Evolutionary conservation across 768 basidiomycete genomes (phyloP), one percentile per base, ranked within the genome.

Genomic region (Suillus alpinus): DNA sequence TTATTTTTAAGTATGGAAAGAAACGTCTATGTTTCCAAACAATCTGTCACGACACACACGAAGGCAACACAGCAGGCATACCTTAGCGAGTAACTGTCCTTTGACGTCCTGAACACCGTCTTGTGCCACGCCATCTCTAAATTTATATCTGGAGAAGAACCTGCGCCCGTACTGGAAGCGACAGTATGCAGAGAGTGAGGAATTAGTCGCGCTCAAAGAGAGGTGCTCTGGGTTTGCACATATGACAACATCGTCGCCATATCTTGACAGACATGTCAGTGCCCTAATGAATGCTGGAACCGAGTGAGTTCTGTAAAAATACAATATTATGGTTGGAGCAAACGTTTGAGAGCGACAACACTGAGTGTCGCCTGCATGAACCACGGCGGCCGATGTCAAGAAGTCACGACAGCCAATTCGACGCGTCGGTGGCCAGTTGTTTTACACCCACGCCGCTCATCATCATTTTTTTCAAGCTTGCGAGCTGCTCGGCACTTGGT

Each of bases 101-200:
- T 81, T 82, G 46, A 88, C 79, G 34, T 81, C 81, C 53, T 81
- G 77, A 20, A 72, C 66, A 34, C 74, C 75, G 59, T 72, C 68
- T 37, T 63, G 44, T 57, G 57, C 53, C 49, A 50, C 37, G 57
- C 71, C 77, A 12, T 89, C 72, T 41, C 69, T 78, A 23, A 39
- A 55, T 18, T 55, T 55, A 65, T 89, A 94, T 60, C 80, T 85
- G 29, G 84, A 84, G 70, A 94, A 94, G 75, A 91, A 92, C 40
- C 79, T 75, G 43, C 77, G 82, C 9, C 78, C 77, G 65, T 88
- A 91, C 69, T 83, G 86, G 77, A 94, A 88, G 14, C 89, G 83
- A 72, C 86, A 89, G 68, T 90, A 94, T 12, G 92, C 92, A 41
- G 92, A 89, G 68, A 87, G 83, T 5, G 92, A 87, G 3, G 88